Base-by-base conservation (phyloP, 1,139 yeast genomes). In the Pichia sp. region DNA sequence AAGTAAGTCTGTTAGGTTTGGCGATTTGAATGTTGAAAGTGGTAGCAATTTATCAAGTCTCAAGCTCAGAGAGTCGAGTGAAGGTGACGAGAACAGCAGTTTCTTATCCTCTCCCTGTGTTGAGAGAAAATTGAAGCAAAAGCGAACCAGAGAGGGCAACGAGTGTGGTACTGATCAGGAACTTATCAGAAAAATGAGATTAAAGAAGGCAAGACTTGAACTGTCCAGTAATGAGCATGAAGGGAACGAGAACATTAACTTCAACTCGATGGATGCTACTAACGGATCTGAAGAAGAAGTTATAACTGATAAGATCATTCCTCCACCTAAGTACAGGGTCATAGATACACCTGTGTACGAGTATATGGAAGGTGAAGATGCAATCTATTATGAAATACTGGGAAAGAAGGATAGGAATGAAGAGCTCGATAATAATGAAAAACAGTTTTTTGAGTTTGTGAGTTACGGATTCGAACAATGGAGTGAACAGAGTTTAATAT, bases 391-490 rank as follows among this genome's bases (percentile, higher is more conserved):
- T 15, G 36, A 45, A 8, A 30, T 35, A 5, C 39, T 47, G 30
- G 40, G 46, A 20, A 47, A 44, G 16, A 15, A 33, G 7, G 32
- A 33, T 15, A 27, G 17, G 3, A 22, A 22, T 6, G 33, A 32
- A 10, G 38, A 37, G 28, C 25, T 42, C 11, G 37, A 44, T 22
- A 36, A 26, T 1, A 41, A 42, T 22, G 51, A 50, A 16, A 30
- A 35, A 14, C 41, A 39, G 13, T 44, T 50, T 21, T 28, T 53
- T n/a, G 47, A 53, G 2, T 48, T 53, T 28, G 53, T 60, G 0
- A 48, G 50, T 19, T 41, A 51, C 38, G 44, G 56, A 3, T 50
- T 66, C 14, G 46, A 50, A 6, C 58, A 60, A 19, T 69, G 74
- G 73, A 43, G 58, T 9, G 34, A 44, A 4, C 51, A 55, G 19